Conservation (phyloP, 805 yeast species). For the Starmerella sp. region DNA sequence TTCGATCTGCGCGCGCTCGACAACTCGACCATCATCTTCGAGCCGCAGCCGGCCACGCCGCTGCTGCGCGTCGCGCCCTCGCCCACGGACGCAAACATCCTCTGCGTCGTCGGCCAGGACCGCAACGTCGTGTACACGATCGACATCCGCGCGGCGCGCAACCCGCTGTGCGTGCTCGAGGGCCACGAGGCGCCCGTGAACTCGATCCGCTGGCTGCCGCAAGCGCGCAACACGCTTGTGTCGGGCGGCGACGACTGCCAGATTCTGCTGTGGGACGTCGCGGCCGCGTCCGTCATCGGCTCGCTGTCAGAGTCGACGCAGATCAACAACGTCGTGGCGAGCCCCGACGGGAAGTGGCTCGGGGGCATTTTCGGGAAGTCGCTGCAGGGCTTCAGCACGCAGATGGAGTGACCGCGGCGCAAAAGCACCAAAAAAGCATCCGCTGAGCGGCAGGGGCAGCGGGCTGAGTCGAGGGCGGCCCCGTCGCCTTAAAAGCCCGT, state of each 20-base stretch:
- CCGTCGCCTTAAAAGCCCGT: too few relatives aligned
- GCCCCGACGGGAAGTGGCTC: slow-evolving; percentile 63
- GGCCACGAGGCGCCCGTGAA: slow-evolving; percentile 64
- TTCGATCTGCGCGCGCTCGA: slow-evolving; percentile 83
- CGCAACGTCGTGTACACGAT: slow-evolving; percentile 55
- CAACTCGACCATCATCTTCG: slow-evolving; percentile 90
- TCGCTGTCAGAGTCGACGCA: slow-evolving; percentile 57
- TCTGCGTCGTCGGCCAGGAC: slow-evolving; percentile 72
- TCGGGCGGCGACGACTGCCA: slow-evolving; percentile 56
- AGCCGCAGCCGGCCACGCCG: slow-evolving; percentile 41
- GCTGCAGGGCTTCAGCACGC: slow-evolving; percentile 44
- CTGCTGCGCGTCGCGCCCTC: slow-evolving; percentile 67
- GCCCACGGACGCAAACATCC: slow-evolving; percentile 64
- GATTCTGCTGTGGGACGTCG: slow-evolving; percentile 53
- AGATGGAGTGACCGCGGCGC: background rate
- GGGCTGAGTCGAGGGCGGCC: too few relatives aligned
- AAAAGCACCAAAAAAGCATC: too few relatives aligned
- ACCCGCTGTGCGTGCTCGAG: slow-evolving; percentile 58
- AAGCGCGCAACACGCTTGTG: slow-evolving; percentile 46
- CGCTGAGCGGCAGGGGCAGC: too few relatives aligned
- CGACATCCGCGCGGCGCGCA: slow-evolving; percentile 81
- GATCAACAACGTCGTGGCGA: slow-evolving; percentile 70
- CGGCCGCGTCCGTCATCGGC: slow-evolving; percentile 33
- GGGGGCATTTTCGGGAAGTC: slow-evolving; percentile 63
- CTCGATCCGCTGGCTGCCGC: slow-evolving; percentile 75